Evolutionary conservation across 2,329 filamentous ascomycete genomes (phyloP).

Genomic region (Proliferodiscus dingleyae): DNA sequence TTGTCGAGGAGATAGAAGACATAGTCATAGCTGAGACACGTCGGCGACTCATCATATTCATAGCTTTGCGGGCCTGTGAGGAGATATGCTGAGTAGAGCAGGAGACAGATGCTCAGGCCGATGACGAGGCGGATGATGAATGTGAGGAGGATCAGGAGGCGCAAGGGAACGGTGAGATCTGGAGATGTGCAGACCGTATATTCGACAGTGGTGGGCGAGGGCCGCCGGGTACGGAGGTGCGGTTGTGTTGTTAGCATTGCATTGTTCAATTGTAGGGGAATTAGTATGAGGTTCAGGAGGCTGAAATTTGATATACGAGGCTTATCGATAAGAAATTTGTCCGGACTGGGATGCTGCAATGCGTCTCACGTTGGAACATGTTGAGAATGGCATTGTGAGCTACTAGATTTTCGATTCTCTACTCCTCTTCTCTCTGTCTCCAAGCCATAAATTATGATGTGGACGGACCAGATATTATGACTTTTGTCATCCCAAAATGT

Average conservation of each 20-base stretch:
- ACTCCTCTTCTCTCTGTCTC: no score
- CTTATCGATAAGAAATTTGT: slow-evolving; percentile 21
- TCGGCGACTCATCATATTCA: no score
- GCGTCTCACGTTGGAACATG: no score
- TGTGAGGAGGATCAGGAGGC: slow-evolving; percentile 41
- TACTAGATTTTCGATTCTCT: no score
- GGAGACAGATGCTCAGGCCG: slow-evolving; percentile 39
- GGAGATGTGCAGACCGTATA: slow-evolving; percentile 86
- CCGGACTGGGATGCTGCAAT: not conserved
- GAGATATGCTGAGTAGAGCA: slow-evolving; percentile 47
- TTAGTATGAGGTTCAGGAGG: slow-evolving; percentile 1
- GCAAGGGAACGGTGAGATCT: slow-evolving; percentile 43
- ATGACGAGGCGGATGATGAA: slow-evolving; percentile 39
- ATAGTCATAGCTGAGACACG: slow-evolving; percentile 13
- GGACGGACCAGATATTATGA: no score
- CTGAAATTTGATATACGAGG: not conserved
- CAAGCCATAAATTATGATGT: no score
- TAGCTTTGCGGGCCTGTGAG: slow-evolving; percentile 14
- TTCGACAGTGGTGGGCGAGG: slow-evolving; percentile 83
- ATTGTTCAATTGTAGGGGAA: slow-evolving; percentile 7
- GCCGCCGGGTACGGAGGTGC: slow-evolving; percentile 58
- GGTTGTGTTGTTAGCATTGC: slow-evolving; percentile 58
- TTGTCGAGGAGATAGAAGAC: slow-evolving; percentile 27
- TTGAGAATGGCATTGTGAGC: no score
- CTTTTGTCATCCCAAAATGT: no score